A percentile compares a stretch with the other conserved stretches of the same genome.
Evolutionary conservation across 495 filamentous ascomycete genomes (phyloP).

Genomic region (Choiromyces venosus): DNA sequence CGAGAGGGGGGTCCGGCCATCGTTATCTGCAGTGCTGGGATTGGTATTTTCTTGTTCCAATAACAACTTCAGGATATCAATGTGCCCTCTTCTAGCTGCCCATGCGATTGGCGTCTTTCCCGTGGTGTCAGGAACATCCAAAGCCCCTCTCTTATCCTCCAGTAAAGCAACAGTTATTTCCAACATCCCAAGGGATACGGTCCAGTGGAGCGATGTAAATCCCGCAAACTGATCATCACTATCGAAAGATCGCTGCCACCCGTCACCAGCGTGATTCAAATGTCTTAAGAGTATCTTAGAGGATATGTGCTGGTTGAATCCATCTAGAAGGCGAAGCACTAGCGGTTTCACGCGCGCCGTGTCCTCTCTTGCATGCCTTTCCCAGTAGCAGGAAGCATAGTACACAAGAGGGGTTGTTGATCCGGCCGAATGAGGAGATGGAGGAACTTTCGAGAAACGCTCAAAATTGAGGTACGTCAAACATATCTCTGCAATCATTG

Average conservation of each 20-base stretch:
- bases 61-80: not conserved
- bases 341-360: not conserved
- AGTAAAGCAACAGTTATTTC: not conserved
- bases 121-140: not conserved
- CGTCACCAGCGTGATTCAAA: not conserved
- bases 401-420: not conserved
- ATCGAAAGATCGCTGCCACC: too few relatives aligned
- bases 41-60: not conserved
- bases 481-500: not conserved
- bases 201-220: not conserved
- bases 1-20: not conserved
- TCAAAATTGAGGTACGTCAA: not conserved
- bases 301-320: not conserved
- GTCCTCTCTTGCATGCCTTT: not conserved
- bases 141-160: not conserved
- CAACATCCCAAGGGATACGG: not conserved
- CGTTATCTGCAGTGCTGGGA: not conserved
- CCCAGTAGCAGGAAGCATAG: not conserved
- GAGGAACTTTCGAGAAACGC: not conserved
- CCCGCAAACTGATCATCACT: not conserved
- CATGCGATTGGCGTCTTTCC: not conserved
- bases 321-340: not conserved
- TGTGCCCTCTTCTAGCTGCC: not conserved
- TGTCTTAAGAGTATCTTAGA: not conserved
- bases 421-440: not conserved